Evolutionary conservation across 2,329 filamentous ascomycete genomes (phyloP), one percentile per base, ranked within the genome.

Genomic region (Fusarium devonianum): DNA sequence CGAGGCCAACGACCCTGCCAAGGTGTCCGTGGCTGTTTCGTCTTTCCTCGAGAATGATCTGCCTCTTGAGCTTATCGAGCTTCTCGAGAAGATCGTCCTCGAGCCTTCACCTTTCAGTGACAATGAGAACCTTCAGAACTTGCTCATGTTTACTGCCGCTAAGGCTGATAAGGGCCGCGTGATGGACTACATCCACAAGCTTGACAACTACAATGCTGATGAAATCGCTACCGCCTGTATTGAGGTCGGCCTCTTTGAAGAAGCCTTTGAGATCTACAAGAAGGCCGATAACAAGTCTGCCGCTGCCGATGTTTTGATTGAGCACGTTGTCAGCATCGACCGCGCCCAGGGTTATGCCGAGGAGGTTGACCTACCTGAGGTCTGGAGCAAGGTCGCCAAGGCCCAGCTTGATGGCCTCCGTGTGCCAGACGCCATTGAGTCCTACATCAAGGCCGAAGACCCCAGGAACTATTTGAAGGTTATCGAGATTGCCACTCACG

Each of bases 21-120:
- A 96, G 78, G 94, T 99, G 23, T 96, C 91, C 1, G 83, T 97
- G 60, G 94, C 94, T 36, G 94, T 99, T 48, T 89, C 95, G 66
- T 88, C 92, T 30, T 96, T 99, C 80, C 85, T 99, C 42, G 86
- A 88, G 60, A 90, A 89, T 47, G 94, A 99, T 68, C 81, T 99
- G 61, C 94, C 94, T 7, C 86, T 87, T 4, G 94, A 99, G 78
- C 83, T 99, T 40, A 97, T 99, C 66, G 95, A 99, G 73, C 84
- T 99, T 26, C 83, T 99, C 13, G 95, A 99, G 80, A 99, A 97
- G 85, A 99, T 99, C 62, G 93, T 99, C 22, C 79, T 99, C n/a
- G 94, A 99, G 79, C 95, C 94, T n/a, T 96, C 93, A 4, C 90
- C 90, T 5, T 99, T 99, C 80, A 97, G 91, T 66, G 95, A 99